Conservation (phyloP, 306 rosid species). For the Quercus alba region DNA sequence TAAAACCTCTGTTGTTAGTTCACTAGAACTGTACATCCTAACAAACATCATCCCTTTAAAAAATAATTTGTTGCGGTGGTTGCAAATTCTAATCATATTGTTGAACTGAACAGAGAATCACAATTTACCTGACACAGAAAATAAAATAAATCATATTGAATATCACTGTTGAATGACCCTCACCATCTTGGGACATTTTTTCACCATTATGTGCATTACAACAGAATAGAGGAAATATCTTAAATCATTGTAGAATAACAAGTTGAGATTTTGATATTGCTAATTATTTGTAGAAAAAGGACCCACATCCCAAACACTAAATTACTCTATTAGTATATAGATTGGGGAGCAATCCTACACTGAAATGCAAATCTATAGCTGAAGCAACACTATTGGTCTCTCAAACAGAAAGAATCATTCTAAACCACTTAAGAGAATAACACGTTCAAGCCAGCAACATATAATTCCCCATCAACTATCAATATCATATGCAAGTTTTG, state of each 20-base stretch:
- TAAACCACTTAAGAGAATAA: neutral
- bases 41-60: slow-evolving; percentile 22
- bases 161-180: neutral
- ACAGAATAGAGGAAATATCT: neutral
- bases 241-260: neutral
- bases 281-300: neutral
- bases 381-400: neutral
- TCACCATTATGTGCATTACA: neutral
- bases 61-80: neutral
- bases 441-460: too few species aligned
- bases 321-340: neutral
- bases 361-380: neutral
- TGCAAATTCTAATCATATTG: slow-evolving; percentile 34
- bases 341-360: neutral
- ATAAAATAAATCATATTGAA: neutral
- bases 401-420: neutral
- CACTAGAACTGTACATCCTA: slow-evolving; percentile 34
- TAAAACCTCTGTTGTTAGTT: slow-evolving; percentile 27
- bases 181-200: neutral
- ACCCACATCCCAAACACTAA: neutral
- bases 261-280: neutral
- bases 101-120: neutral
- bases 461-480: too few species aligned
- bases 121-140: slow-evolving; percentile 6
- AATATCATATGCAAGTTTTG: too few species aligned